These are phyloP conservation scores for Trichoderma simmonsii DNA, from an alignment of 2,329 filamentous ascomycete genomes.

Conservation along the genomic window DNA sequence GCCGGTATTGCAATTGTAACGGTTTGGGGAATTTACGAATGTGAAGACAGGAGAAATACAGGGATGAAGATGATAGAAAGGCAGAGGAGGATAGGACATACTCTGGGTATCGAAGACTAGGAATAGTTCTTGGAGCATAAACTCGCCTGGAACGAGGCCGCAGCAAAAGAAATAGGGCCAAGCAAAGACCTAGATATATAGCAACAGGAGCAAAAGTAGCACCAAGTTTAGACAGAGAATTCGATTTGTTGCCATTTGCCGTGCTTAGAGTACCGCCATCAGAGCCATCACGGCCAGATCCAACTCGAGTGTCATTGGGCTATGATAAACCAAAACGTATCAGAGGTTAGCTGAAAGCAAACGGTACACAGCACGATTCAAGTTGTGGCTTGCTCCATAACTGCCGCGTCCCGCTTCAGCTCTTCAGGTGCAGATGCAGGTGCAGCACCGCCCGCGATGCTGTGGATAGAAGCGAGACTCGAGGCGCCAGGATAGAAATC, in stretches of 20 bases:
- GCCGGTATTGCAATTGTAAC: neutral
- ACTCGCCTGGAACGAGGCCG: conserved; percentile 50
- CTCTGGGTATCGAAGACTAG: conserved; percentile 46
- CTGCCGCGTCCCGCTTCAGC: conserved; percentile 16
- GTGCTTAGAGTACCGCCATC: conserved; percentile 36
- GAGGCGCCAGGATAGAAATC: neutral
- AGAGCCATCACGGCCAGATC: conserved; percentile 33
- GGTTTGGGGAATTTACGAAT: neutral
- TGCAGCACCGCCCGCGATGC: neutral
- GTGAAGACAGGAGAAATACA: neutral
- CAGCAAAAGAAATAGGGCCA: conserved; percentile 48
- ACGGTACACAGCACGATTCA: neutral
- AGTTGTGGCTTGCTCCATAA: conserved; percentile 4
- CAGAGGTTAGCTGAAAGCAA: neutral
- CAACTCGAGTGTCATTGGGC: conserved; percentile 33
- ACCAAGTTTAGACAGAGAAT: conserved; percentile 38
- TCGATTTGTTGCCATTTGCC: conserved; percentile 31
- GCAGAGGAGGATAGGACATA: conserved; percentile 23
- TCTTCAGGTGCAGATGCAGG: neutral
- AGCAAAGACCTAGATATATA: conserved; percentile 49
- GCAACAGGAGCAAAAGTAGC: conserved; percentile 54
- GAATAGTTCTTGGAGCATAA: conserved; percentile 52
- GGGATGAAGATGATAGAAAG: neutral
- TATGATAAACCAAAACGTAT: neutral
- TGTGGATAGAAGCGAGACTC: neutral